These are phyloP conservation scores for Henckelia pumila DNA, from an alignment of 257 asterid genomes.

Conservation along the genomic window DNA sequence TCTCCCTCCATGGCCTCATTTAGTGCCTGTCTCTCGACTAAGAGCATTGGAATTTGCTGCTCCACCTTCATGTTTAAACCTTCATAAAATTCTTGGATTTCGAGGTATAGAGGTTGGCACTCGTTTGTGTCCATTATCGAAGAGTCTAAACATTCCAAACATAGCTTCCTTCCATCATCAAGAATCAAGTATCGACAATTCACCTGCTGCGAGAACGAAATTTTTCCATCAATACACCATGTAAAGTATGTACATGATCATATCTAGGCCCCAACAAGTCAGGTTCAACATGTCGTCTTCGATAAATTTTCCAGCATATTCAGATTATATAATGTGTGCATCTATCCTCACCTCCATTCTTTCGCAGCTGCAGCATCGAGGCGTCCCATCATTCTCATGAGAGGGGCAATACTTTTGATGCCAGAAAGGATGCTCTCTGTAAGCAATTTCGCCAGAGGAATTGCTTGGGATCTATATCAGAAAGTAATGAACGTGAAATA, in stretches of 20 bases:
- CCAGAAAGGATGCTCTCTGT: constrained; percentile 86
- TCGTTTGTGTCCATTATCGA: constrained; percentile 95
- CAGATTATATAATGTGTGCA: not conserved
- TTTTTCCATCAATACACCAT: constrained; percentile 14
- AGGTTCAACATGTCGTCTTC: not conserved
- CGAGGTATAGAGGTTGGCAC: constrained; percentile 92
- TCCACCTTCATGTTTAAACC: constrained; percentile 93
- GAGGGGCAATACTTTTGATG: constrained; percentile 84
- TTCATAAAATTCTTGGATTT: constrained; percentile 92
- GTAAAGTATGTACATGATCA: not conserved
- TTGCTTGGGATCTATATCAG: constrained; percentile 61
- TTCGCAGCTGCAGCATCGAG: constrained; percentile 92
- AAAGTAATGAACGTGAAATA: not conserved
- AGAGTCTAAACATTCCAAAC: constrained; percentile 94
- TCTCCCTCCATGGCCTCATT: constrained; percentile 99
- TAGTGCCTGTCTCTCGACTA: constrained; percentile 94
- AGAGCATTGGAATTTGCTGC: constrained; percentile 88
- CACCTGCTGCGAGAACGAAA: constrained; percentile 48
- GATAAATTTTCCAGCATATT: not conserved
- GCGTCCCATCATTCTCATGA: constrained; percentile 79
- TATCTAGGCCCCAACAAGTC: not conserved
- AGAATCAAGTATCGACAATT: constrained; percentile 73
- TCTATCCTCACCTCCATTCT: constrained; percentile 72
- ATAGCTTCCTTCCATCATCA: constrained; percentile 88
- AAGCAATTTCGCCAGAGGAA: constrained; percentile 65